These are phyloP conservation scores for Ceratocystis ficicola DNA, from an alignment of 2,329 filamentous ascomycete species.

Conservation along the genomic window DNA sequence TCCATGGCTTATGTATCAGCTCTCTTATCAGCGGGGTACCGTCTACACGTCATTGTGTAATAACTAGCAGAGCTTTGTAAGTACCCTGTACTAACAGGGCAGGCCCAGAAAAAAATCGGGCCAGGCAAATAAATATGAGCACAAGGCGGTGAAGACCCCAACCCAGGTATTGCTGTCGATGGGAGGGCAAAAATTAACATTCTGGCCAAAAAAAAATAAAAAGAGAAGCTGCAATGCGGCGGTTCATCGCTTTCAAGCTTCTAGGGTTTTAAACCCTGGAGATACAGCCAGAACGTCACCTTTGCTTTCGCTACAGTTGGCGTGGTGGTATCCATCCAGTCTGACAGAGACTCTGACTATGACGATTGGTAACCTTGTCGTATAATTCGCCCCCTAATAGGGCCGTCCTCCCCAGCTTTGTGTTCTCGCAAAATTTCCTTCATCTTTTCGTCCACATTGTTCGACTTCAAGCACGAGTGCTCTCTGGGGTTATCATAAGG, in stretches of 20 bases:
- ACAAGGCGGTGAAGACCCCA: no score
- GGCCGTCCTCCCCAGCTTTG: neutral
- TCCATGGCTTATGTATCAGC: neutral
- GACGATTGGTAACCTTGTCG: neutral
- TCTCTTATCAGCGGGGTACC: conserved; percentile 17
- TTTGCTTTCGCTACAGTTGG: no score
- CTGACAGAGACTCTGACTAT: no score
- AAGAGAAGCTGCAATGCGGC: neutral
- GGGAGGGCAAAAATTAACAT: no score
- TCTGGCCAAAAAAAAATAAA: neutral
- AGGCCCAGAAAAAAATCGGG: no score
- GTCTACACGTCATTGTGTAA: conserved; percentile 7
- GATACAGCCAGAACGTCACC: neutral
- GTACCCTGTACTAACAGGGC: conserved; percentile 1
- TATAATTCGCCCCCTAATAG: neutral
- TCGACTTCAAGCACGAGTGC: neutral
- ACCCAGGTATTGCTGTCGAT: no score
- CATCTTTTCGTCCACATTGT: neutral
- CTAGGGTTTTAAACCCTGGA: neutral
- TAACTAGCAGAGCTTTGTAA: neutral
- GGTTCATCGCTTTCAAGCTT: neutral
- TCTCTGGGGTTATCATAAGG: neutral
- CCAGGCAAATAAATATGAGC: no score
- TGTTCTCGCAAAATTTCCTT: neutral
- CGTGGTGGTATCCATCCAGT: no score